These are phyloP conservation scores for Candida silvicultrix DNA, from an alignment of 805 yeast species.

Conservation along the genomic window DNA sequence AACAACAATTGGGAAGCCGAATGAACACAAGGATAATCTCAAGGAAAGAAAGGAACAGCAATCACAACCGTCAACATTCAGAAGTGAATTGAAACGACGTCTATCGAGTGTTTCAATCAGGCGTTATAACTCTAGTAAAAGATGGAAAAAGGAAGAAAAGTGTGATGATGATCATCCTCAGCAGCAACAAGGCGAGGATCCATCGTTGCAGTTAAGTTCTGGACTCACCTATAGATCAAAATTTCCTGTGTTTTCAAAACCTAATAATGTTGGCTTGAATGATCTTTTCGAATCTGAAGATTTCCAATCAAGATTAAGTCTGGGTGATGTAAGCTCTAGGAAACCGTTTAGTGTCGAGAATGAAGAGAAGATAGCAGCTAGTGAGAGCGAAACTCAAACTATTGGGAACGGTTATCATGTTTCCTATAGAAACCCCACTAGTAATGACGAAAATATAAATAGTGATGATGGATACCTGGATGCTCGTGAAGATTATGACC, in stretches of 20 bases:
- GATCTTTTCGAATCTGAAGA: slow-evolving; percentile 8
- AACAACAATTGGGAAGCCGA: not conserved
- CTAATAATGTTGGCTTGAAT: not conserved
- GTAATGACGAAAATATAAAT: no score
- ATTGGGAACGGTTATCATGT: not conserved
- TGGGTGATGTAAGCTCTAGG: slow-evolving; percentile 4
- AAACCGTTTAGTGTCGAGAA: not conserved
- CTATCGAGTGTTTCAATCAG: not conserved
- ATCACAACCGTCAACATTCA: not conserved
- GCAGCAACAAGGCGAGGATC: no score
- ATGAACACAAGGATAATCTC: not conserved
- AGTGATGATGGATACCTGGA: not conserved
- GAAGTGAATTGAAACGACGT: slow-evolving; percentile 1
- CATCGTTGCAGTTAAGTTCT: no score
- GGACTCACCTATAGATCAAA: not conserved
- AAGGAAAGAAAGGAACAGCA: not conserved
- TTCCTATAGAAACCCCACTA: not conserved
- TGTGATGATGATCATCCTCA: no score
- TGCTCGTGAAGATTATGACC: not conserved
- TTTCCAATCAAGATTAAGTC: slow-evolving; percentile 6
- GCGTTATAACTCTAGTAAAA: not conserved
- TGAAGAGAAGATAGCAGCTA: not conserved
- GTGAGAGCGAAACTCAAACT: not conserved
- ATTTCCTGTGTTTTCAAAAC: not conserved
- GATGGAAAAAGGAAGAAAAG: no score